Conservation (phyloP, 2,329 filamentous ascomycete genomes). For the Ophiostoma sp. region DNA sequence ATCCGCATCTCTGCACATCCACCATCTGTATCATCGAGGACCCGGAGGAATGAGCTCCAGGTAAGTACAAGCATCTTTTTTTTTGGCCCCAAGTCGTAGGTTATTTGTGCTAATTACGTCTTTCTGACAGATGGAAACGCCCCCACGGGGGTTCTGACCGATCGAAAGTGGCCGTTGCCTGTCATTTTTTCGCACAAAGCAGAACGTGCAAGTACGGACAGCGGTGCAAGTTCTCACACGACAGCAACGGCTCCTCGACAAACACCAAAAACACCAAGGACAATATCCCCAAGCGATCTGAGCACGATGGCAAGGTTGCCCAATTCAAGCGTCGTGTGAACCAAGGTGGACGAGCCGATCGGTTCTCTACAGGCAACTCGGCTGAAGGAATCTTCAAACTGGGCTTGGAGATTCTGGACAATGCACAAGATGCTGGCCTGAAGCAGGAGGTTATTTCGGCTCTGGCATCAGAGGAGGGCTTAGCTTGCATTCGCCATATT, state of each 20-base stretch:
- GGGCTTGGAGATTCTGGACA: conserved; percentile 18
- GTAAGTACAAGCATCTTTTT: neutral
- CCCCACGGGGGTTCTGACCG: neutral
- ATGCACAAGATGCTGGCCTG: neutral
- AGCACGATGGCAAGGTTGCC: neutral
- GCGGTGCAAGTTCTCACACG: conserved; percentile 12
- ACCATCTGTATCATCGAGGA: neutral
- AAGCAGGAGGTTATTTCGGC: conserved; percentile 7
- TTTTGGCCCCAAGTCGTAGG: too few relatives aligned
- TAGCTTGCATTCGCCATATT: conserved; percentile 16
- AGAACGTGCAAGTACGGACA: conserved; percentile 1
- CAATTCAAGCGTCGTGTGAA: conserved; percentile 9
- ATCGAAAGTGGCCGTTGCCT: neutral
- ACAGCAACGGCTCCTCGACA: neutral
- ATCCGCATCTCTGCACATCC: neutral
- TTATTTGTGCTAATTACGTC: neutral
- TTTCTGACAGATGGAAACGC: neutral
- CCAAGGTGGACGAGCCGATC: too few relatives aligned
- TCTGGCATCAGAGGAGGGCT: conserved; percentile 21
- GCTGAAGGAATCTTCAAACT: conserved; percentile 10
- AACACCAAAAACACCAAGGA: neutral
- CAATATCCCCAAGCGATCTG: neutral
- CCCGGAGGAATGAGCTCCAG: neutral
- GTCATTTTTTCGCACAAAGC: neutral
- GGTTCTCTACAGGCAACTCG: too few relatives aligned